Evolutionary conservation across 2,329 filamentous ascomycete species (phyloP).

Genomic region (Aspergillus proliferans): DNA sequence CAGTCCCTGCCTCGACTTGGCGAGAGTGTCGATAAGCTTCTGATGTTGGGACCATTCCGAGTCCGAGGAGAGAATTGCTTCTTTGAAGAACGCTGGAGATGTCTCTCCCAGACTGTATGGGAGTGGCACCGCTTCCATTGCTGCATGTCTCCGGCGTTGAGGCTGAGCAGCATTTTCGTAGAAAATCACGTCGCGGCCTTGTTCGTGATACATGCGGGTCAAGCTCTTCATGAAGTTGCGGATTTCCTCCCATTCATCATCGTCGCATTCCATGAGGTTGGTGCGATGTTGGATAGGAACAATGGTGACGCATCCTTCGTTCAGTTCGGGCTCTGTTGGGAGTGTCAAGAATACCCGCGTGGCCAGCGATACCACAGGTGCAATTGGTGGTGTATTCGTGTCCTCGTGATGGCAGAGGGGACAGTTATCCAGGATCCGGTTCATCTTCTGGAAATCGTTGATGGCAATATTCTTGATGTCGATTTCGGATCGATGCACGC

Average conservation of each 20-base stretch:
- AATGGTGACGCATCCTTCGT: constrained; percentile 75
- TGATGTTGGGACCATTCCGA: constrained; percentile 95
- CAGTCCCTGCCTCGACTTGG: constrained; percentile 53
- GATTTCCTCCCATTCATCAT: constrained; percentile 98
- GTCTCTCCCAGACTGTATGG: constrained; percentile 87
- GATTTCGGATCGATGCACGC: constrained; percentile 79
- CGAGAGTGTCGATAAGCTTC: constrained; percentile 82
- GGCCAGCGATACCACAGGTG: constrained; percentile 77
- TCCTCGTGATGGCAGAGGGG: constrained; percentile 92
- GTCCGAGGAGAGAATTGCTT: constrained; percentile 81
- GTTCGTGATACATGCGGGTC: constrained; percentile 88
- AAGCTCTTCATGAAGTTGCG: constrained; percentile 98
- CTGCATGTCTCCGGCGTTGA: constrained; percentile 71
- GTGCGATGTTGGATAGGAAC: constrained; percentile 79
- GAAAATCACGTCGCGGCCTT: constrained; percentile 87
- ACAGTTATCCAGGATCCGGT: constrained; percentile 76
- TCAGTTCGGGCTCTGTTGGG: constrained; percentile 81
- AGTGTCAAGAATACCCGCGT: constrained; percentile 85
- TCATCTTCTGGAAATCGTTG: constrained; percentile 82
- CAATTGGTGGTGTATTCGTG: constrained; percentile 65
- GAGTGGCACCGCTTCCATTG: constrained; percentile 78
- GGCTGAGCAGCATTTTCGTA: constrained; percentile 93
- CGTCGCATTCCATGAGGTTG: constrained; percentile 95
- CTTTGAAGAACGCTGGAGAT: constrained; percentile 88
- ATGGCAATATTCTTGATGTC: constrained; percentile 85